phyloP scores from a whole-genome alignment of 1,139 yeast genomes.

The Ogataea hybrid region DNA sequence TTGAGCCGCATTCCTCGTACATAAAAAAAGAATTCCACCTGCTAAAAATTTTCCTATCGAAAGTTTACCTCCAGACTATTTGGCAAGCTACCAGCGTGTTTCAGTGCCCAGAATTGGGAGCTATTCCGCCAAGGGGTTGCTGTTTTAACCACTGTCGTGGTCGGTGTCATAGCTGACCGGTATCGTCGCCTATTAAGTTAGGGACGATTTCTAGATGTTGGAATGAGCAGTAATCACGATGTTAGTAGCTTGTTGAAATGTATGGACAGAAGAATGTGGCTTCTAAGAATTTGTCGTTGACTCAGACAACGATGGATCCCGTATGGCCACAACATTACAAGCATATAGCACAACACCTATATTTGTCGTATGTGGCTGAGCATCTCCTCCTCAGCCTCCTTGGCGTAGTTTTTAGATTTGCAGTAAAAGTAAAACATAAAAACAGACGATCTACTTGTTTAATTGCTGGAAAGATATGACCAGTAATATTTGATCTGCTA shows the following conservation, averaged over 20 bases:
- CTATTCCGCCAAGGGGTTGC: conserved; percentile 5
- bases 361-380: conserved; percentile 3
- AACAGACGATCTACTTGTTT: conserved; percentile 1
- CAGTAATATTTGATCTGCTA: conserved; percentile 1
- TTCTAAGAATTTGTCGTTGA: conserved; percentile 44
- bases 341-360: too few species aligned
- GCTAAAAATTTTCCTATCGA: conserved; percentile 22
- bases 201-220: conserved; percentile 34
- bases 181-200: conserved; percentile 50
- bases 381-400: not conserved
- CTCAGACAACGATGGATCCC: conserved; percentile 50
- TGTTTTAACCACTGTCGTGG: not conserved
- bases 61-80: conserved; percentile 25
- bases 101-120: conserved; percentile 3
- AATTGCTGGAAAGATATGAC: conserved; percentile 5
- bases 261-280: conserved; percentile 49
- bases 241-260: conserved; percentile 39
- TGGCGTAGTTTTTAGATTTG: conserved; percentile 2
- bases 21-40: not conserved
- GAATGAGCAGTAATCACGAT: conserved; percentile 25
- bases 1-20: conserved; percentile 3
- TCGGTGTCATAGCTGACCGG: conserved; percentile 1
- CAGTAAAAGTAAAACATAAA: conserved; percentile 10
- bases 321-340: conserved; percentile 50
- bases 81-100: conserved; percentile 12